These are phyloP conservation scores for Phialophora tarda DNA, from an alignment of 2,329 filamentous ascomycete genomes.

Conservation along the genomic window DNA sequence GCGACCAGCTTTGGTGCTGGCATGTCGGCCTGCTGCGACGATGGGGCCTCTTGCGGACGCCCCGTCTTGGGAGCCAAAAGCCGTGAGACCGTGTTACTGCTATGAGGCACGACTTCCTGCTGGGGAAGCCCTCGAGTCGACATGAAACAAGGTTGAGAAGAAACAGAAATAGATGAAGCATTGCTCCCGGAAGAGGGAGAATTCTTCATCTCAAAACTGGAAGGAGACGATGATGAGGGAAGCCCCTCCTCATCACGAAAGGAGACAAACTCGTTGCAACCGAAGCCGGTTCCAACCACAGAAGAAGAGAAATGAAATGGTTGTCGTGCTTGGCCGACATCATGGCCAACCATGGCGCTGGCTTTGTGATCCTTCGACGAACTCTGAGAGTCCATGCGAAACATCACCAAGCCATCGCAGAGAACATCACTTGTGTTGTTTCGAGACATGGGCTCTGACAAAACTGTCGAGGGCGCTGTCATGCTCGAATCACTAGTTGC, in stretches of 20 bases:
- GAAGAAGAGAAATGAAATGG: constrained; percentile 45
- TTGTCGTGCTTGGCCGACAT: constrained; percentile 34
- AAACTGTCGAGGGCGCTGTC: constrained; percentile 40
- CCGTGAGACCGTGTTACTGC: constrained; percentile 43
- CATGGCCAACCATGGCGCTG: constrained; percentile 39
- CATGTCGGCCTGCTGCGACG: constrained; percentile 41
- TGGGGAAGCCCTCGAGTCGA: constrained; percentile 56
- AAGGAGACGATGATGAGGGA: constrained; percentile 46
- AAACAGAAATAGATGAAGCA: constrained; percentile 48
- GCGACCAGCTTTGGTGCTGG: constrained; percentile 57
- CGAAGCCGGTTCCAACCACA: constrained; percentile 45
- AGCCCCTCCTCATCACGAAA: constrained; percentile 42
- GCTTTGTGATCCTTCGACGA: constrained; percentile 42
- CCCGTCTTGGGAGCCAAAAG: constrained; percentile 58
- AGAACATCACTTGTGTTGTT: constrained; percentile 54
- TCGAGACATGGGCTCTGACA: constrained; percentile 52
- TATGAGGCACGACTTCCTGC: constrained; percentile 54
- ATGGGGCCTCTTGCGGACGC: constrained; percentile 42
- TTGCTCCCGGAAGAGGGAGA: constrained; percentile 56
- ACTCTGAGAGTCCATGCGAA: constrained; percentile 51
- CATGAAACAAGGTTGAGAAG: constrained; percentile 43
- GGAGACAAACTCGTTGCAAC: constrained; percentile 43
- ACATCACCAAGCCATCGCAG: constrained; percentile 51
- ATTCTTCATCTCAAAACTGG: constrained; percentile 57
- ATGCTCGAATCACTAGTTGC: constrained; percentile 41